Evolutionary conservation across 2,329 filamentous ascomycete genomes (phyloP), one percentile per base, ranked within the genome.

Genomic region (Celoporthe dispersa): DNA sequence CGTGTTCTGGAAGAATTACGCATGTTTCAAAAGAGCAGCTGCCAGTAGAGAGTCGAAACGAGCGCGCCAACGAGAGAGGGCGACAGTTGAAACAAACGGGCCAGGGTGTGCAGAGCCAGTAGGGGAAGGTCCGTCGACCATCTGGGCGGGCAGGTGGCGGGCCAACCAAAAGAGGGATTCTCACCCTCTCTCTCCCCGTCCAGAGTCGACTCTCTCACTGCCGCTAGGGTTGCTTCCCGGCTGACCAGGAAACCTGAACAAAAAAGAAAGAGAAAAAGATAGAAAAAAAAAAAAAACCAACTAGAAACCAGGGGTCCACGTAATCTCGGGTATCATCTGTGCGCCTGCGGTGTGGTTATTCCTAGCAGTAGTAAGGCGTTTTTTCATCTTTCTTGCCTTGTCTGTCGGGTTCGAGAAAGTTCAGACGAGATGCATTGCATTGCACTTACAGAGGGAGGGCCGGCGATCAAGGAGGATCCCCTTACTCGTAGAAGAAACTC

Each of bases 361-460:
- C n/a, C 44, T 48, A 48, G 22, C 44, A 48, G 44, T 22, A 48
- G 44, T 22, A n/a, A n/a, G 22, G 44, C 22, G 44, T n/a, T 44
- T 44, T 35, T 35, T 35, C 35, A 3, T 35, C 35, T 35, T 35
- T 35, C 35, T 39, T 39, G 7, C 9, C 12, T 48, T 3, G 19
- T 22, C 44, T n/a, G 44, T n/a, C n/a, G 44, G 44, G 19, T 48
- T 19, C 7, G 44, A n/a, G 12, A 9, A 12, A 63, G n/a, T 63
- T 44, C 60, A 63, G 60, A 63, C 60, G 60, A 63, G n/a, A 63
- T 44, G 60, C 37, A 41, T 41, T 44, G n/a, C 6, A 51, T n/a
- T 22, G 5, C 19, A 22, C 6, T 1, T 48, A 6, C 41, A 48
- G 44, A 7, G 14, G 39, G 8, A 6, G 19, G 48, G 48, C 48